These are phyloP conservation scores for Oemleria cerasiformis DNA, from an alignment of 306 rosid genomes.

Conservation along the genomic window DNA sequence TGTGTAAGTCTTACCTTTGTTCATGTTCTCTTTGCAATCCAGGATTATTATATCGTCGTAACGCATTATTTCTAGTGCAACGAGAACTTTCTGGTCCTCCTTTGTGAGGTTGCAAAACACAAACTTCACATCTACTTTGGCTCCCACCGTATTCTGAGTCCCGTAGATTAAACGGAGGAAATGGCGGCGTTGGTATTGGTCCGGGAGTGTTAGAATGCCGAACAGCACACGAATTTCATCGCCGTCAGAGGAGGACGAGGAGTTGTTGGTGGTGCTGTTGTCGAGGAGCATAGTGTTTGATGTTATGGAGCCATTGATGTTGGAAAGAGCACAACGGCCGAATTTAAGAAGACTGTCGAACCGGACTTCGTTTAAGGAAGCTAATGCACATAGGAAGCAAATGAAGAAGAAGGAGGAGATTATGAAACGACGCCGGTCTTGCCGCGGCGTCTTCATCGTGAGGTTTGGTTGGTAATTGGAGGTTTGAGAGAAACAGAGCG, in stretches of 20 bases:
- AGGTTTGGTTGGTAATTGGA: background rate
- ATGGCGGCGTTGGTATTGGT: slow-evolving; percentile 88
- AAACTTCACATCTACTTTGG: slow-evolving; percentile 70
- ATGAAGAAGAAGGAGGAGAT: slow-evolving; percentile 48
- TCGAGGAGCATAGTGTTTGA: background rate
- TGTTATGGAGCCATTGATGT: slow-evolving; percentile 1
- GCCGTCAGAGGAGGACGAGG: slow-evolving; percentile 12
- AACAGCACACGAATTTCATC: slow-evolving; percentile 63
- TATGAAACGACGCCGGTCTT: slow-evolving; percentile 40
- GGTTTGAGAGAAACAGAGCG: background rate
- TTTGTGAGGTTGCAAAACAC: slow-evolving; percentile 91
- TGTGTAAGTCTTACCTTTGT: slow-evolving; percentile 81
- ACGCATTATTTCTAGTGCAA: slow-evolving; percentile 75
- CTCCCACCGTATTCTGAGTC: slow-evolving; percentile 47
- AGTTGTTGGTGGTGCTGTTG: background rate
- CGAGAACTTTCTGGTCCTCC: slow-evolving; percentile 71
- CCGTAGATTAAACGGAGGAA: slow-evolving; percentile 89
- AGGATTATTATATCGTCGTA: slow-evolving; percentile 81
- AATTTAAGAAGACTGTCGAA: slow-evolving; percentile 37
- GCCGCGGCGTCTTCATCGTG: slow-evolving; percentile 32
- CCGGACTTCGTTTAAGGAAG: slow-evolving; percentile 68
- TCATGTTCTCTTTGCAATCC: slow-evolving; percentile 88
- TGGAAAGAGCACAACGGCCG: slow-evolving; percentile 34
- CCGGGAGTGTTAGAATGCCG: slow-evolving; percentile 83
- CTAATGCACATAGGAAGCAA: slow-evolving; percentile 60